Evolutionary conservation across 805 yeast species (phyloP).

Genomic region (Cyberlindnera samutprakarnensis): DNA sequence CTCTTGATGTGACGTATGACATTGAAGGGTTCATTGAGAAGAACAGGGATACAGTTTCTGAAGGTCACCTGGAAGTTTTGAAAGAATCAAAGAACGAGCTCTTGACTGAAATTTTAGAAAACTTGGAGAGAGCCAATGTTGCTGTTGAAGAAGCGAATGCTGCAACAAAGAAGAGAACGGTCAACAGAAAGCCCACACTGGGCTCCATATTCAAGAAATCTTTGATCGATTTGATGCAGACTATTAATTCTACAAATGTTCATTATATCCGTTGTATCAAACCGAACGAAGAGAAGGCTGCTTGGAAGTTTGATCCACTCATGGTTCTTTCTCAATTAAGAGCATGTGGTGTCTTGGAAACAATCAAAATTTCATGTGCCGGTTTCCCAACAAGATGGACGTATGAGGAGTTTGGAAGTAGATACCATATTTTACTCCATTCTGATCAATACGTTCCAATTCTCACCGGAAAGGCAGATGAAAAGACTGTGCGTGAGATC

Average conservation of each 20-base stretch:
- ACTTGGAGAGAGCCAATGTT: conserved; percentile 46
- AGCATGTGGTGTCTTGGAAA: conserved; percentile 98
- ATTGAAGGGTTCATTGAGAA: conserved; percentile 94
- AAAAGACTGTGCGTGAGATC: conserved; percentile 51
- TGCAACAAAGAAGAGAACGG: conserved; percentile 30
- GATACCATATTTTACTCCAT: conserved; percentile 77
- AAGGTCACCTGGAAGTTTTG: conserved; percentile 85
- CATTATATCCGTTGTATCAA: conserved; percentile 97
- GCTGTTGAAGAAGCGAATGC: conserved; percentile 24
- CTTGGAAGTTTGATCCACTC: conserved; percentile 92
- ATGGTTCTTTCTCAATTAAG: conserved; percentile 94
- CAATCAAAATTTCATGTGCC: conserved; percentile 93
- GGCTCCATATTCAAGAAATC: conserved; percentile 94
- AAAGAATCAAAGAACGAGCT: conserved; percentile 61
- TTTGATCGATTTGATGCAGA: conserved; percentile 83
- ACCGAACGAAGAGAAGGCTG: conserved; percentile 89
- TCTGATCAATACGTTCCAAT: conserved; percentile 63
- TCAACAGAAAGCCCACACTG: conserved; percentile 78
- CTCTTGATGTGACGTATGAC: conserved; percentile 88
- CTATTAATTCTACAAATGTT: conserved; percentile 90
- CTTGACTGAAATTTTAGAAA: conserved; percentile 54
- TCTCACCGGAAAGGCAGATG: conserved; percentile 42
- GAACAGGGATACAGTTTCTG: conserved; percentile 95
- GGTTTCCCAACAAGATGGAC: conserved; percentile 98
- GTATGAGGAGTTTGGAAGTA: conserved; percentile 83